phyloP scores from a whole-genome alignment of 331 rosid species.

The Cydonia oblonga region DNA sequence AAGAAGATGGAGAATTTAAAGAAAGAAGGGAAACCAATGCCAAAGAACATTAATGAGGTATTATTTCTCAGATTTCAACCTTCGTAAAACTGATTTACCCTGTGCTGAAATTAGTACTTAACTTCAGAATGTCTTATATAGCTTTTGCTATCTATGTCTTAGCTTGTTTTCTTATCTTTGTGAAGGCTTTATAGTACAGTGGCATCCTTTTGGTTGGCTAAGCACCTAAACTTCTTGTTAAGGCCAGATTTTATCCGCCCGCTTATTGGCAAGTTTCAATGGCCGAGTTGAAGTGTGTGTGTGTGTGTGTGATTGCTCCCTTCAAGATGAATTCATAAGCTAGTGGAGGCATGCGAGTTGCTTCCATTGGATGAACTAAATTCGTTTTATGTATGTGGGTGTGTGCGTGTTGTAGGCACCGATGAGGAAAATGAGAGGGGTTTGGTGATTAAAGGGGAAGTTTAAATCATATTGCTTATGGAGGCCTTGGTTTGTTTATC shows the following conservation, averaged over 20 bases:
- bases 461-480: not conserved
- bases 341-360: too few species aligned
- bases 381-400: not conserved
- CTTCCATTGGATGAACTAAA: not conserved
- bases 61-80: not conserved
- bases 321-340: too few species aligned
- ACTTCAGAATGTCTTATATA: not conserved
- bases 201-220: not conserved
- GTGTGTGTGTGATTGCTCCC: not conserved
- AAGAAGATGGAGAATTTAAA: constrained; percentile 56
- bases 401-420: not conserved
- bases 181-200: not conserved
- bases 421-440: not conserved
- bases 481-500: not conserved
- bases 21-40: constrained; percentile 89
- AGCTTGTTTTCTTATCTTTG: not conserved
- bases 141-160: not conserved
- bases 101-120: not conserved
- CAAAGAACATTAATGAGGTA: constrained; percentile 61
- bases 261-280: not conserved
- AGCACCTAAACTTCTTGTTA: not conserved
- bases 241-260: not conserved
- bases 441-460: not conserved
- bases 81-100: too few species aligned
- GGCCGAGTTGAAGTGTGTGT: not conserved